These are phyloP conservation scores for Zopfia rhizophila DNA, from an alignment of 2,329 filamentous ascomycete genomes.

Conservation along the genomic window DNA sequence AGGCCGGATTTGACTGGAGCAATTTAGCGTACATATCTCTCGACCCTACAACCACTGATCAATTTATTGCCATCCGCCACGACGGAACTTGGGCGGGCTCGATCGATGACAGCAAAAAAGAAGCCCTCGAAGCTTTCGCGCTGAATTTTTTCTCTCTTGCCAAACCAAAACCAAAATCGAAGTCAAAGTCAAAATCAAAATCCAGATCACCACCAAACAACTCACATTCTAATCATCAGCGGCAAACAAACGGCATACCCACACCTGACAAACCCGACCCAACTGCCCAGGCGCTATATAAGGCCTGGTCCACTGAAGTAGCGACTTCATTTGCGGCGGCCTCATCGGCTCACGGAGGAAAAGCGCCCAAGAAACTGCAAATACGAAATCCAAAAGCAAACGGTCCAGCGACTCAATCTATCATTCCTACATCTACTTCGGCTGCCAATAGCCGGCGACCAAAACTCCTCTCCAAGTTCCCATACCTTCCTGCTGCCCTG, in stretches of 20 bases:
- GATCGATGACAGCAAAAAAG: slow-evolving; percentile 45
- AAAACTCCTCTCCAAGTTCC: slow-evolving; percentile 39
- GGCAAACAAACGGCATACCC: slow-evolving; percentile 3
- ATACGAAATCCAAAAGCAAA: slow-evolving; percentile 45
- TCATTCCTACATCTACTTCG: slow-evolving; percentile 46
- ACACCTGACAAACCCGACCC: slow-evolving; percentile 27
- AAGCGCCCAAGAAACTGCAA: slow-evolving; percentile 33
- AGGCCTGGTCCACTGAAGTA: slow-evolving; percentile 42
- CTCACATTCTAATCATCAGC: not conserved
- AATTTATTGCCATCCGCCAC: slow-evolving; percentile 47
- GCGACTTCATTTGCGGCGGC: slow-evolving; percentile 40
- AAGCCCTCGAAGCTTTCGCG: slow-evolving; percentile 43
- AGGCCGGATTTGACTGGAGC: slow-evolving; percentile 42
- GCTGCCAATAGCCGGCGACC: slow-evolving; percentile 42
- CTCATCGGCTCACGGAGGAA: slow-evolving; percentile 29
- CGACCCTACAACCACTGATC: slow-evolving; percentile 40
- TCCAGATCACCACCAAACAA: slow-evolving; percentile 13
- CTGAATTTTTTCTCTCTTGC: slow-evolving; percentile 41
- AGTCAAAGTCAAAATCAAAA: slow-evolving; percentile 8
- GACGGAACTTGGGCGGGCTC: slow-evolving; percentile 49
- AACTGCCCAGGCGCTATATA: slow-evolving; percentile 37
- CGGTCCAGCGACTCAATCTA: slow-evolving; percentile 45
- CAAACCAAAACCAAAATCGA: slow-evolving; percentile 29
- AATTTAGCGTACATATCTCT: slow-evolving; percentile 44
- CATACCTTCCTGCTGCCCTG: slow-evolving; percentile 36